Conservation (phyloP, 495 filamentous ascomycete genomes). For the Lepraria neglecta region DNA sequence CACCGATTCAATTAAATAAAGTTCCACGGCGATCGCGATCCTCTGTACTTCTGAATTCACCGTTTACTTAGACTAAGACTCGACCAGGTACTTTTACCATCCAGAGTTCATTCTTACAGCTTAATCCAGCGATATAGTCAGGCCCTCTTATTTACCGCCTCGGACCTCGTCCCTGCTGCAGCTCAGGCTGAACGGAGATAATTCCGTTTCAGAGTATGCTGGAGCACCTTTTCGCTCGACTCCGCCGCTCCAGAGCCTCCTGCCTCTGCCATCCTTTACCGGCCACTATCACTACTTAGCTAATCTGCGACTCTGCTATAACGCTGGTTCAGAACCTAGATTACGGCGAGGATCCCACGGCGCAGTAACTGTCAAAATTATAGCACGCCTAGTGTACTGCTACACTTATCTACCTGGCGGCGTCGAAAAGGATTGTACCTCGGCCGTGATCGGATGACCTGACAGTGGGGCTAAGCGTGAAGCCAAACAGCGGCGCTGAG, state of each 20-base stretch:
- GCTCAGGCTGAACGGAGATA: conserved; percentile 6
- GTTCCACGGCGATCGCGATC: no score
- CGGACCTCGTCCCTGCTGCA: background rate
- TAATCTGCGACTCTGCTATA: conserved; percentile 4
- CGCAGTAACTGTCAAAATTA: conserved; percentile 1
- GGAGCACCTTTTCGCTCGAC: conserved; percentile 1
- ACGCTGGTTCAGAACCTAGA: background rate
- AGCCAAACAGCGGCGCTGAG: no score
- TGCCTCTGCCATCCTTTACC: background rate
- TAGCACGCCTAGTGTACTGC: background rate
- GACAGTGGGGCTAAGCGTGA: no score
- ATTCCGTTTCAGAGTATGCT: conserved; percentile 6
- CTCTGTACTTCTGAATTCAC: no score
- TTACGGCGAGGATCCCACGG: conserved; percentile 1
- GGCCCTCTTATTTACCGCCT: conserved; percentile 2
- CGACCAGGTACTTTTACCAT: no score
- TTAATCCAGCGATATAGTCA: background rate
- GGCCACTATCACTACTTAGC: background rate
- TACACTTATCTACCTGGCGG: no score
- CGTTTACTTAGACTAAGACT: no score
- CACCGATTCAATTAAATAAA: no score
- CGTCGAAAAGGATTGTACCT: background rate
- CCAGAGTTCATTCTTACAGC: background rate
- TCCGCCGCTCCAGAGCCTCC: background rate
- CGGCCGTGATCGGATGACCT: background rate